These are phyloP conservation scores for Ajuga reptans DNA, from an alignment of 305 asterid species.

Conservation along the genomic window DNA sequence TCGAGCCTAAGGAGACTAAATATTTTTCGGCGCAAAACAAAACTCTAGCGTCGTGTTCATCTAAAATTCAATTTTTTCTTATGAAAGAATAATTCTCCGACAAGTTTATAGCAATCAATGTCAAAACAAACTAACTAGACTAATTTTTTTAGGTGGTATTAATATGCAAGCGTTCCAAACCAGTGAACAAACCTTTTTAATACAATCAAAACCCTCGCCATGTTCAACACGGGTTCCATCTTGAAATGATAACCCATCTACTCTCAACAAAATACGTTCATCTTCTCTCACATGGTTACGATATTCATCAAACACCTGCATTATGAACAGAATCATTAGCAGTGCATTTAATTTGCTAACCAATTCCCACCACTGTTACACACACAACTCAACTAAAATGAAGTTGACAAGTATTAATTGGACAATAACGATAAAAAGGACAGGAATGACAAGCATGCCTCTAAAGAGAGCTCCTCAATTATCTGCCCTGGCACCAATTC, in stretches of 20 bases:
- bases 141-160: neutral
- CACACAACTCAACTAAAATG: neutral
- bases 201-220: conserved; percentile 16
- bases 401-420: neutral
- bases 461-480: conserved; percentile 37
- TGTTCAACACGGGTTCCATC: conserved; percentile 22
- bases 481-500: conserved; percentile 50
- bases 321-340: neutral
- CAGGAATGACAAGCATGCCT: conserved; percentile 26
- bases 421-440: neutral
- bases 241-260: conserved; percentile 46
- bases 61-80: neutral
- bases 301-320: conserved; percentile 49
- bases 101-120: neutral
- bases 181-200: conserved; percentile 22
- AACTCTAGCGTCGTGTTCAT: neutral
- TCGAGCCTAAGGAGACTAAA: neutral
- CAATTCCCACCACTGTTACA: neutral
- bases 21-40: neutral
- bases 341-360: neutral
- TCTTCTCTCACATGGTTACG: conserved; percentile 47
- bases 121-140: neutral
- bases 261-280: conserved; percentile 32
- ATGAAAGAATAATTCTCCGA: neutral
- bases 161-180: neutral